Base-by-base conservation (phyloP, 305 asterid genomes). In the Fraxinus angustifolia region DNA sequence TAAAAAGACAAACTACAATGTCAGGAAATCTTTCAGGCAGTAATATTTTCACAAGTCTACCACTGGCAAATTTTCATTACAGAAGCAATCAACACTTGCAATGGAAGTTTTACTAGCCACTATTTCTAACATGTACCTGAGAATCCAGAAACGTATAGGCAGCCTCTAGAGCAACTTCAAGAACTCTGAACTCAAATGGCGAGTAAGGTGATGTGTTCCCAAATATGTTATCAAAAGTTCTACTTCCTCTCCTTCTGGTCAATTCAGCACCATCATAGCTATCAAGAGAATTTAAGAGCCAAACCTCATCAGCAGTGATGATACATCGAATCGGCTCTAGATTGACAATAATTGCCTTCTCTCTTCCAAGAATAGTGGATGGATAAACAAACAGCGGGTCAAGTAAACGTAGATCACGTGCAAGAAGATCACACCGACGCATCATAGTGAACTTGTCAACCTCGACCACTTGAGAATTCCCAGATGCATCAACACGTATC, bases 391-490 rank as follows among this genome's bases (percentile, higher is more conserved):
- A 96, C 76, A 96, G 83, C 0, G 99, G 99, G 82, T 96, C 99
- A 34, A 96, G 84, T 71, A 96, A 86, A 62, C 99, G 94, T 75
- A 96, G 90, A 88, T 94, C 99, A 75, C 99, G 99, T 6, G 98
- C 99, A 62, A 98, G 99, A 86, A 96, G 99, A 88, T 96, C 99
- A 85, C 98, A 96, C 75, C 98, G 97, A 5, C 98, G 94, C 99
- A 96, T 96, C 93, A 94, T 87, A 8, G 94, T 89, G 85, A 96
- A 96, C 87, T 96, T 96, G 82, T 96, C 99, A 73, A 96, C 96
- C 89, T 94, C 99, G 78, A 96, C 92, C 83, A 89, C 92, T 88
- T 94, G 98, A 65, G 99, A 93, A 86, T 96, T 92, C 79, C 98
- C 99, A 34, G 89, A 84, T 23, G 91, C 83, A 79, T 96, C 99